phyloP scores from a whole-genome alignment of 2,329 filamentous ascomycete species.

The Neonectria neomacrospora region DNA sequence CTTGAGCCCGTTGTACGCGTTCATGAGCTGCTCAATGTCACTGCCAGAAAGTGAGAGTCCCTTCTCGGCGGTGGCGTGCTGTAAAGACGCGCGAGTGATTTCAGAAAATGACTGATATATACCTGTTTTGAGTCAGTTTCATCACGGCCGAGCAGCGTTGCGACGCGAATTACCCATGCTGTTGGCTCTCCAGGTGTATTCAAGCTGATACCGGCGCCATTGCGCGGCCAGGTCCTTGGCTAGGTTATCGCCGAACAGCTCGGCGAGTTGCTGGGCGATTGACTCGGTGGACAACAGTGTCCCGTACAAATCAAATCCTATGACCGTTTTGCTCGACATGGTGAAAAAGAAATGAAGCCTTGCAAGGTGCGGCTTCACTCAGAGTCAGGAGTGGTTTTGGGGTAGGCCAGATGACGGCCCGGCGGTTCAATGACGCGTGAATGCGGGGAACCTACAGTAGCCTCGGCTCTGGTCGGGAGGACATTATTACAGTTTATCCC shows the following conservation, averaged over 20 bases:
- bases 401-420: neutral
- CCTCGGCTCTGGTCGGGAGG: neutral
- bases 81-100: conserved; percentile 71
- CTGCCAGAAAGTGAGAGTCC: conserved; percentile 55
- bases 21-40: conserved; percentile 65
- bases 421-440: neutral
- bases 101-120: conserved; percentile 62
- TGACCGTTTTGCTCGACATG: conserved; percentile 50
- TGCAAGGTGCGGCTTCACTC: neutral
- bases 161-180: conserved; percentile 70
- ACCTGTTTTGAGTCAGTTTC: conserved; percentile 53
- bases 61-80: conserved; percentile 71
- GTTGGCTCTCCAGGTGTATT: conserved; percentile 81
- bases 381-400: neutral
- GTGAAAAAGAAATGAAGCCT: neutral
- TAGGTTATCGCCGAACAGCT: conserved; percentile 67
- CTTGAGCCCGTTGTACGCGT: conserved; percentile 71
- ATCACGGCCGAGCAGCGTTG: too few relatives aligned
- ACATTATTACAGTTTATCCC: neutral
- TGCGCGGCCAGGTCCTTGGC: conserved; percentile 66
- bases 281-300: conserved; percentile 78
- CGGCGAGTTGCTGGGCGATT: conserved; percentile 68
- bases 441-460: neutral
- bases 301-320: conserved; percentile 82
- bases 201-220: conserved; percentile 77